These are phyloP conservation scores for Pseudopyrenochaeta lycopersici DNA, from an alignment of 2,329 filamentous ascomycete species.

Conservation along the genomic window DNA sequence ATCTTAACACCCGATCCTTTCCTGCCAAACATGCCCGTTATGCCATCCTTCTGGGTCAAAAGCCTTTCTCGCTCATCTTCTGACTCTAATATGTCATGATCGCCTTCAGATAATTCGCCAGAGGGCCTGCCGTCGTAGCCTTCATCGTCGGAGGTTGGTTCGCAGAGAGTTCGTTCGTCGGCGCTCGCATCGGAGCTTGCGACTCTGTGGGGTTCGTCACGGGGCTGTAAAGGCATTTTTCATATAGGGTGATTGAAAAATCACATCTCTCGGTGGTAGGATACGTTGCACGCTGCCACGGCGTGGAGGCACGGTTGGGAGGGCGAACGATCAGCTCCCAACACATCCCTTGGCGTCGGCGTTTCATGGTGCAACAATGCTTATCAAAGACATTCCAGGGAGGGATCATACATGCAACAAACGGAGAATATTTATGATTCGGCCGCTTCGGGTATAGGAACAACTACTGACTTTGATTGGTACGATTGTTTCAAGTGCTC, in stretches of 20 bases:
- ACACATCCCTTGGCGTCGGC: conserved; percentile 8
- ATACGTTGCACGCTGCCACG: conserved; percentile 10
- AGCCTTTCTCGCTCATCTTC: conserved; percentile 58
- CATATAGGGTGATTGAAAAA: neutral
- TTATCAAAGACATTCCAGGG: conserved; percentile 1
- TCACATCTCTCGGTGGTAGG: conserved; percentile 21
- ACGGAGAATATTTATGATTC: neutral
- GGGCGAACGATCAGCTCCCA: neutral
- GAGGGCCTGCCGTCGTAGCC: conserved; percentile 44
- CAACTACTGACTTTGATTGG: too few species aligned
- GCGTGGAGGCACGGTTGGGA: conserved; percentile 5
- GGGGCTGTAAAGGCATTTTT: conserved; percentile 32
- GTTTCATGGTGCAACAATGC: conserved; percentile 8
- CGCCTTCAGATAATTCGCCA: conserved; percentile 44
- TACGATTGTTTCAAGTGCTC: neutral
- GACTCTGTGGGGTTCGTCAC: conserved; percentile 19
- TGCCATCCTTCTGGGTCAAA: conserved; percentile 42
- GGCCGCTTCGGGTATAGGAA: too few species aligned
- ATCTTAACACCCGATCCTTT: conserved; percentile 39
- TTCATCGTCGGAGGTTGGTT: conserved; percentile 43
- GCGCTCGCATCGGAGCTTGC: conserved; percentile 34
- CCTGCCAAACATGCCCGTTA: conserved; percentile 36
- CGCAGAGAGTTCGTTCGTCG: conserved; percentile 44
- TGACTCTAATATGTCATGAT: conserved; percentile 53
- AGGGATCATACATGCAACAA: neutral